Conservation (phyloP, 306 rosid genomes). For the Dryas drummondii region DNA sequence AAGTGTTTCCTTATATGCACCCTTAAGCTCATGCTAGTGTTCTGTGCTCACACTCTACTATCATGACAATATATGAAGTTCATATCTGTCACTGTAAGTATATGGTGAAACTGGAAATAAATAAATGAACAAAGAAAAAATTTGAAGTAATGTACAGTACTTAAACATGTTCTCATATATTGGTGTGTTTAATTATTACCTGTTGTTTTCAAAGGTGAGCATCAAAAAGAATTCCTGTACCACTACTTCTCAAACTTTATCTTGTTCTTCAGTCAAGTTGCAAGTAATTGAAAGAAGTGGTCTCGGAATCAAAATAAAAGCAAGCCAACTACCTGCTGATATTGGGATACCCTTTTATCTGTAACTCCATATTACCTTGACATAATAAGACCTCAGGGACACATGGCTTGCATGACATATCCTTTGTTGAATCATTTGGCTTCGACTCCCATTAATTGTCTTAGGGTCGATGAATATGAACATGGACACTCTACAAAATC, state of each 20-base stretch:
- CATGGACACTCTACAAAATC: neutral
- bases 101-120: neutral
- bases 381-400: neutral
- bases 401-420: conserved; percentile 9
- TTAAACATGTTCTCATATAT: neutral
- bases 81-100: neutral
- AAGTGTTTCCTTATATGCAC: conserved; percentile 16
- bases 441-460: neutral
- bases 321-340: conserved; percentile 4
- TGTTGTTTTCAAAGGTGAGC: conserved; percentile 10
- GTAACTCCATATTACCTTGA: neutral
- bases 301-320: conserved; percentile 30
- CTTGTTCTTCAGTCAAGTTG: conserved; percentile 22
- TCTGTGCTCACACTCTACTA: conserved; percentile 3
- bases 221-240: conserved; percentile 19
- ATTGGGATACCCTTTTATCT: conserved; percentile 19
- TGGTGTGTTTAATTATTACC: neutral
- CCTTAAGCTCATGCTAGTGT: neutral
- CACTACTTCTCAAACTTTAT: conserved; percentile 14
- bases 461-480: neutral
- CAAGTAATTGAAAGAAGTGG: conserved; percentile 19
- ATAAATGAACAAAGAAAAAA: neutral
- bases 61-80: neutral
- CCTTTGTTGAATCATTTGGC: neutral
- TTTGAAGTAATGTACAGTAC: neutral